Percentiles rank a stretch among this genome's conserved stretches.
Conservation (phyloP, 164 flowering plant genomes). For the Chimonanthus salicifolius region DNA sequence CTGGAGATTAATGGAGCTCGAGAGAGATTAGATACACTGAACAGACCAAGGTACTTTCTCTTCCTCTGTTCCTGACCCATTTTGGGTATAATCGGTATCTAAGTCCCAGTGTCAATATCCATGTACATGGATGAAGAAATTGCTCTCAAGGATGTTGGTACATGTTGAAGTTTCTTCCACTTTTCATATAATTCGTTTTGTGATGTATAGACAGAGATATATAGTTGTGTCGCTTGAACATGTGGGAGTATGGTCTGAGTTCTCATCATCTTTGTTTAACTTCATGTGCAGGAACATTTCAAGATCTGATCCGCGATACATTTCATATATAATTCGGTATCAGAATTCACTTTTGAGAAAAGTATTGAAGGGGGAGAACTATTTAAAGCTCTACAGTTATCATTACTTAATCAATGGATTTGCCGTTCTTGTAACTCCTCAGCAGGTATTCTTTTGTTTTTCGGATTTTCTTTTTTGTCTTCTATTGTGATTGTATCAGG, state of each 20-base stretch:
- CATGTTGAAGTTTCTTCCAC: background rate
- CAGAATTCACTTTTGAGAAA: constrained; percentile 76
- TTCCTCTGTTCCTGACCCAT: constrained; percentile 1
- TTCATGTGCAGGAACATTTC: constrained; percentile 44
- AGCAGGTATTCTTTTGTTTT: constrained; percentile 51
- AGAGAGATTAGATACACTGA: constrained; percentile 20
- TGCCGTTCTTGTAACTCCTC: constrained; percentile 77
- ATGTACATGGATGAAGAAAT: background rate
- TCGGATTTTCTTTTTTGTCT: background rate
- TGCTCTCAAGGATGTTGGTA: background rate
- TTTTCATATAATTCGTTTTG: too few relatives aligned
- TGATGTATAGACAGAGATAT: too few relatives aligned
- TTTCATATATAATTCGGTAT: constrained; percentile 44
- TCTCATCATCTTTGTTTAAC: background rate
- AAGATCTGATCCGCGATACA: constrained; percentile 32
- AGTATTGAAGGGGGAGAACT: constrained; percentile 74
- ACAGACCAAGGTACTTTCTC: constrained; percentile 36
- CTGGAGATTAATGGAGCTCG: constrained; percentile 16
- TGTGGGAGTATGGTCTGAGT: too few relatives aligned
- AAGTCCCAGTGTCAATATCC: background rate
- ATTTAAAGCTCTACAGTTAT: constrained; percentile 89
- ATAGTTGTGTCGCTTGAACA: too few relatives aligned
- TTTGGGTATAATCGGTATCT: background rate
- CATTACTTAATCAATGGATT: constrained; percentile 95
- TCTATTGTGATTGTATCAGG: background rate